Conservation (phyloP, 805 yeast species). For the Dipodascopsis tothii region DNA sequence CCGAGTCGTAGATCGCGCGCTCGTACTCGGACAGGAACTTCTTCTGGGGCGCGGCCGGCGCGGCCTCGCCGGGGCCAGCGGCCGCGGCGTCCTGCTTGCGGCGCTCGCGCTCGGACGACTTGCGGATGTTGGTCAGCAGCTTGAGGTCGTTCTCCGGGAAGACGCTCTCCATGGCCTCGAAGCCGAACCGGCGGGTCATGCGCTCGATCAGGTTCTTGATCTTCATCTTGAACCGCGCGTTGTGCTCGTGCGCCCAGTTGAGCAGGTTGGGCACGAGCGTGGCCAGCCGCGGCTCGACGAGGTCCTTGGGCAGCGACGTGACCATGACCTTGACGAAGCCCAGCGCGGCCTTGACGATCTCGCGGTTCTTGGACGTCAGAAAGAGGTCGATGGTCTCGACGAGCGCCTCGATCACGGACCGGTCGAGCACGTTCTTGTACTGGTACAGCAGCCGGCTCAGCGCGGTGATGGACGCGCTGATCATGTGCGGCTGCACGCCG, state of each 20-base stretch:
- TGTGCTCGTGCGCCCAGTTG: constrained; percentile 93
- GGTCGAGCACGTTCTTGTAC: constrained; percentile 46
- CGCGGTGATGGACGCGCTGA: constrained; percentile 91
- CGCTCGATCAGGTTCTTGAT: constrained; percentile 91
- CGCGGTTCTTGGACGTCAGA: constrained; percentile 82
- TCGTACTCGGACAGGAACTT: constrained; percentile 82
- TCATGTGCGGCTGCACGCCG: constrained; percentile 90
- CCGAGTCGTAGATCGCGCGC: constrained; percentile 76
- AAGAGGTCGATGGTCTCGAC: constrained; percentile 82
- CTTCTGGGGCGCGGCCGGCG: constrained; percentile 29
- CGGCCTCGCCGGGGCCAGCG: constrained; percentile 31
- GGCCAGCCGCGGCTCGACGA: constrained; percentile 58
- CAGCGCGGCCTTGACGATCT: constrained; percentile 86
- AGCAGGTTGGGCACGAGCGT: constrained; percentile 64
- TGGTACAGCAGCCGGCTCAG: constrained; percentile 80
- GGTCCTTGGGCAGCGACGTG: constrained; percentile 69
- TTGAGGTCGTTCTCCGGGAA: constrained; percentile 90
- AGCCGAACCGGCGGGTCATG: constrained; percentile 82
- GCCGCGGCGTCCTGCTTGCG: constrained; percentile 45
- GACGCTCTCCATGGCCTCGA: constrained; percentile 66
- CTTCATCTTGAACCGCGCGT: constrained; percentile 87
- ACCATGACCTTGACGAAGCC: constrained; percentile 91
- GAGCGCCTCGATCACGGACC: constrained; percentile 60
- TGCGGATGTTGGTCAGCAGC: constrained; percentile 75
- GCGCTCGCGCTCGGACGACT: constrained; percentile 75